Evolutionary conservation across 176 grass and related monocot species (phyloP), one percentile per base, ranked within the genome.

Genomic region (Miscanthus lutarioriparius): DNA sequence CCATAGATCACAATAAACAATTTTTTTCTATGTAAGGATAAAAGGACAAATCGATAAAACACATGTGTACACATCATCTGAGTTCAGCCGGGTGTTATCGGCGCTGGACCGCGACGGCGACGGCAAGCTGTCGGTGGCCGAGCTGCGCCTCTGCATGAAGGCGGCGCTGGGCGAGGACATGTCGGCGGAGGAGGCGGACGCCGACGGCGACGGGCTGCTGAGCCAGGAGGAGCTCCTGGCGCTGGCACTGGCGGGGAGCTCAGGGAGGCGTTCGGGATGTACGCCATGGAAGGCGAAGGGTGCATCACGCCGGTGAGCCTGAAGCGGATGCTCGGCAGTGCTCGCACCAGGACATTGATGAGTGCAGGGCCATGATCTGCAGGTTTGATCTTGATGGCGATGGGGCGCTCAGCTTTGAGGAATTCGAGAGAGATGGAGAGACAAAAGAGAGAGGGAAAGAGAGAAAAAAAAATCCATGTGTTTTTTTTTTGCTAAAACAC

Each of bases 301-400:
- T 58, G 76, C 69, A 89, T 84, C 87, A 89, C 87, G 15, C 82
- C 87, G 69, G 4, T 56, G 15, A 88, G 87, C 69, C 14, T 88
- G 36, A 88, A 84, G 61, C 47, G 16, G 61, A 80, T 84, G 87
- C 59, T 88, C 8, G 19, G 14, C 61, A 80, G 41, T 76, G 81
- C 15, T 67, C 36, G 25, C 81, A 68, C 47, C 80, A 72, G 74
- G 80, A 39, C 74, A 73, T 83, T 7, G 80, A 78, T 1, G 80
- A 88, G 56, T 88, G 86, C 20, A 15, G 3, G 6, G 74, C 74
- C 7, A 89, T 89, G 82, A 89, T 89, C 47, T 66, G 47, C 61
- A 84, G 82, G 47, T 89, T 89, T 16, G 87, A 89, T 10, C 76
- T 89, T 1, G 6, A 89, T 2, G 87, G 87, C 14, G 87, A 89